These are phyloP conservation scores for Fusarium pininemorale DNA, from an alignment of 2,329 filamentous ascomycete species.

Conservation along the genomic window DNA sequence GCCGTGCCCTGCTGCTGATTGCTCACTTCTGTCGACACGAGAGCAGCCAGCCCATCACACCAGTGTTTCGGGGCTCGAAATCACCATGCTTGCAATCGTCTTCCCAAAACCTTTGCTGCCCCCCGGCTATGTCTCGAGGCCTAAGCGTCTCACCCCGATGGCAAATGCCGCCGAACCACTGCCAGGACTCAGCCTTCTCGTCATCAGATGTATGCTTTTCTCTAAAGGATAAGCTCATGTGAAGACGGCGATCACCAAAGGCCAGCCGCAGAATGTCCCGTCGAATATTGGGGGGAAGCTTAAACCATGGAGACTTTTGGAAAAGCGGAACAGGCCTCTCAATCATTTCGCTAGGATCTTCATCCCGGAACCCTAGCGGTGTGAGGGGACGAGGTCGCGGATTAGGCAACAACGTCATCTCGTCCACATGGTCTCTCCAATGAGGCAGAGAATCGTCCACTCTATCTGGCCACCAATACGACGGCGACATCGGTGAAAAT, in stretches of 20 bases:
- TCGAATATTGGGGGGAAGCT: background rate
- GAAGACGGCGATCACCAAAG: background rate
- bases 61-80: background rate
- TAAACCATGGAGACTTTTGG: slow-evolving; percentile 1
- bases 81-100: background rate
- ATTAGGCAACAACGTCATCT: background rate
- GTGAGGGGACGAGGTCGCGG: background rate
- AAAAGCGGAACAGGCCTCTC: background rate
- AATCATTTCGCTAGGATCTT: background rate
- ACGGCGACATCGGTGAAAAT: background rate
- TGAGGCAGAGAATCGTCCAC: background rate
- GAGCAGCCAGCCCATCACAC: background rate
- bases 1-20: background rate
- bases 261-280: background rate
- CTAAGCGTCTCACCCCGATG: background rate
- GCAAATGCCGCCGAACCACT: background rate
- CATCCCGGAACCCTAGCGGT: background rate
- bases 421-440: background rate
- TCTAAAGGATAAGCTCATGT: background rate
- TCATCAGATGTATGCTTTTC: background rate
- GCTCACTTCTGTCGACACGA: slow-evolving; percentile 17
- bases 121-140: background rate
- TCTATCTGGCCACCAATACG: background rate
- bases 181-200: background rate
- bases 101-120: background rate